Evolutionary conservation across 495 filamentous ascomycete genomes (phyloP).

Genomic region (Cladorrhinum samala): DNA sequence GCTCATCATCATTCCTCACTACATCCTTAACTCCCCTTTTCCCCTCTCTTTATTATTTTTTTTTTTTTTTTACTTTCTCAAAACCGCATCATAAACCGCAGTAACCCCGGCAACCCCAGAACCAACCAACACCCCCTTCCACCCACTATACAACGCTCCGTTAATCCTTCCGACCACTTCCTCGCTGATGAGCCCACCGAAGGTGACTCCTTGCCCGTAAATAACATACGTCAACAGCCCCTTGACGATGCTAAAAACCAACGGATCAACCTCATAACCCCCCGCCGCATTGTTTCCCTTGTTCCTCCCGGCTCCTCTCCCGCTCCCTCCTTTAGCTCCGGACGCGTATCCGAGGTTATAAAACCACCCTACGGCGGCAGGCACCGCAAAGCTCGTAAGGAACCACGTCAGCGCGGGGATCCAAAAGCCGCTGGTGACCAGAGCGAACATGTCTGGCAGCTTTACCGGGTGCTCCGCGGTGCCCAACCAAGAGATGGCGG

Average conservation of each 20-base stretch:
- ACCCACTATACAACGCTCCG: constrained; percentile 62
- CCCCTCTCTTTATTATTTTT: background rate
- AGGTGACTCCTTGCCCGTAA: constrained; percentile 63
- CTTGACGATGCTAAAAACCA: constrained; percentile 85
- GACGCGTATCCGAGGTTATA: constrained; percentile 58
- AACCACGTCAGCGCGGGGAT: constrained; percentile 71
- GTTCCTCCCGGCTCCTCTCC: constrained; percentile 6
- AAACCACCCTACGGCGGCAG: constrained; percentile 70
- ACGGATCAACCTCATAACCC: constrained; percentile 65
- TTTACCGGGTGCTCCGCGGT: constrained; percentile 47
- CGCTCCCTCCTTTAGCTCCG: constrained; percentile 23
- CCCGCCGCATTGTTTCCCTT: constrained; percentile 12
- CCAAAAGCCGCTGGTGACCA: constrained; percentile 81
- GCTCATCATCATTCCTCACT: background rate
- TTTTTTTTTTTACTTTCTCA: constrained; percentile 53
- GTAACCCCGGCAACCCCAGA: constrained; percentile 62
- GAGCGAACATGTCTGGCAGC: constrained; percentile 72
- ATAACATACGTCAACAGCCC: constrained; percentile 72
- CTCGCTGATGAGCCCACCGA: constrained; percentile 55
- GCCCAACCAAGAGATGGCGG: constrained; percentile 50
- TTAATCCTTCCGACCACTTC: constrained; percentile 57
- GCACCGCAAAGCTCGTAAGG: constrained; percentile 62
- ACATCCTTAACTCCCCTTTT: background rate
- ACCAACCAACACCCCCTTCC: constrained; percentile 63
- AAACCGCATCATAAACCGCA: constrained; percentile 75